Evolutionary conservation across 306 rosid species (phyloP), one percentile per base, ranked within the genome.

Genomic region (Castanea sativa): DNA sequence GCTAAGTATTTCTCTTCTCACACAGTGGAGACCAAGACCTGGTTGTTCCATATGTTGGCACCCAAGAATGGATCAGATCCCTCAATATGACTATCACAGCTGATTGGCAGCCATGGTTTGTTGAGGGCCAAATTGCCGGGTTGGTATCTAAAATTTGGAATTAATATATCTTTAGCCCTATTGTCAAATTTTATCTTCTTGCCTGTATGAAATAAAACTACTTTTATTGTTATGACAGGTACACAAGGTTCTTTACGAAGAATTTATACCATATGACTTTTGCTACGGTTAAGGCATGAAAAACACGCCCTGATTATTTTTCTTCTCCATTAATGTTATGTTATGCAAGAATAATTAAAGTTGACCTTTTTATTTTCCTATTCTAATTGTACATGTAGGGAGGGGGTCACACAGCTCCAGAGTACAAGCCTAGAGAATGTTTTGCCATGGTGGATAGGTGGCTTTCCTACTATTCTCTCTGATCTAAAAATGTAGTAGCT

Each of bases 61-160:
- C 93, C 5, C 58, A 81, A 63, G 5, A 49, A 55, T 90, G 91
- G 93, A 86, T 90, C 56, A 78, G 79, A 69, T 82, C 87, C 20
- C 72, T 90, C 2, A 86, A 87, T 56, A 51, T 87, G 83, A 86
- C 75, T 55, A 67, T 78, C 25, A 43, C 5, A 12, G 86, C 83
- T 56, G 71, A 51, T 71, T 90, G 93, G 93, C 78, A 32, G 56
- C 85, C 91, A 64, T 87, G 90, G 91, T 85, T 87, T 72, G 88
- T 85, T 6, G 83, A 83, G 1, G 94, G 90, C 68, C 91, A 90
- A 78, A 83, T 86, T 11, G 90, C 91, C 10, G 91, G 93, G 91
- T 88, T 70, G 57, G 38, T 55, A 65, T 58, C 13, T 49, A 18
- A 15, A 52, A 8, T 51, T 18, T 67, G 14, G 51, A 67, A 67